phyloP scores from a whole-genome alignment of 78 protist species.

The Dictyostelium brefeldianum region DNA sequence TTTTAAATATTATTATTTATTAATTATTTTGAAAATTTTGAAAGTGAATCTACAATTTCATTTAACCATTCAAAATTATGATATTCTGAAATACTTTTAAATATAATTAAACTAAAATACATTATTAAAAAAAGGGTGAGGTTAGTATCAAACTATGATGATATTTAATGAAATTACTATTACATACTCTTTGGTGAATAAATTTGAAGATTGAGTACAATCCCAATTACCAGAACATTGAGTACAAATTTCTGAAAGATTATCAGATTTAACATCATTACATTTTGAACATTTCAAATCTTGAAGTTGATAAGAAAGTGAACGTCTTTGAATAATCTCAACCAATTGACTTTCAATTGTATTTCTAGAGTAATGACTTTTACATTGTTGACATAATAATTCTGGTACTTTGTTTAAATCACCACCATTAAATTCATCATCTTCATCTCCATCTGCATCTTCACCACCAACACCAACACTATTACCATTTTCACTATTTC shows the following conservation, averaged over 20 bases:
- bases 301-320: constrained; percentile 78
- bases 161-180: neutral
- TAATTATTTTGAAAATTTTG: neutral
- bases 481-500: constrained; percentile 10
- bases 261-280: constrained; percentile 71
- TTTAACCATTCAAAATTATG: constrained; percentile 58
- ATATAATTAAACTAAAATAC: constrained; percentile 40
- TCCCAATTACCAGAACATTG: constrained; percentile 70
- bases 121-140: neutral
- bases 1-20: neutral
- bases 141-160: neutral
- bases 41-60: constrained; percentile 22
- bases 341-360: constrained; percentile 71
- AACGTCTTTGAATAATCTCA: constrained; percentile 62
- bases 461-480: neutral
- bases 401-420: neutral
- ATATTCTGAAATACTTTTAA: constrained; percentile 36
- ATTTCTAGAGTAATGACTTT: constrained; percentile 34
- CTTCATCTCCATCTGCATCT: neutral
- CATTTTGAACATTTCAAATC: constrained; percentile 84
- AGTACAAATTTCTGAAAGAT: constrained; percentile 67
- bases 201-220: constrained; percentile 8
- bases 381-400: constrained; percentile 27
- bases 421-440: neutral
- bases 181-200: constrained; percentile 36